A percentile compares a stretch with the other conserved stretches of the same genome.
Evolutionary conservation across 371 early-diverging fungal species (phyloP).

Genomic region (Apophysomyces elegans): DNA sequence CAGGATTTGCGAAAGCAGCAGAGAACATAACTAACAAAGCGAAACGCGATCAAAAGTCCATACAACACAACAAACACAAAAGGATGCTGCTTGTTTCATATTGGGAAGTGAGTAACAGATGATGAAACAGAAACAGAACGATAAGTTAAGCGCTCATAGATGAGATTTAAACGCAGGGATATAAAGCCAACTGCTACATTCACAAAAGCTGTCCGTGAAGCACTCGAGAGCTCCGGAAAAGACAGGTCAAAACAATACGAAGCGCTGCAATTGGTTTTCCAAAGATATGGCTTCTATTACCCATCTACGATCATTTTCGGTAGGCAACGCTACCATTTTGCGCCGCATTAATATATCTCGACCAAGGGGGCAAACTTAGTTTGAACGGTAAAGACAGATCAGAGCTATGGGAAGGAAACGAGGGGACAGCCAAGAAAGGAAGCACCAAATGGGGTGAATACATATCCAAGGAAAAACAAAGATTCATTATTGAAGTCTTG

Average conservation of each 20-base stretch:
- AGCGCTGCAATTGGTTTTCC: neutral
- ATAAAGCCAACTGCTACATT: neutral
- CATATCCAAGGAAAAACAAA: too few relatives aligned
- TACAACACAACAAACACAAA: too few relatives aligned
- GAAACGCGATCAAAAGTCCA: neutral
- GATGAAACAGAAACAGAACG: too few relatives aligned
- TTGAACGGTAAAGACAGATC: too few relatives aligned
- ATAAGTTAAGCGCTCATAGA: neutral
- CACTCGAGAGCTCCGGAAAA: neutral
- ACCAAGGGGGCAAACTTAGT: too few relatives aligned
- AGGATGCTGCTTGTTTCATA: too few relatives aligned
- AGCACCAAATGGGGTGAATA: too few relatives aligned
- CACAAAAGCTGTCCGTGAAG: neutral
- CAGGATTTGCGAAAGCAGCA: neutral
- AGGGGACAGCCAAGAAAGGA: too few relatives aligned
- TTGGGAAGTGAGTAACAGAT: too few relatives aligned
- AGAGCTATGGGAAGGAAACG: too few relatives aligned
- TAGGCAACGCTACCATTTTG: neutral
- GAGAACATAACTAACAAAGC: neutral
- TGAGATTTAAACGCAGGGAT: neutral
- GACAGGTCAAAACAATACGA: neutral
- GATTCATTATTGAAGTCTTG: too few relatives aligned
- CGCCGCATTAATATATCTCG: too few relatives aligned
- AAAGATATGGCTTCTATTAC: conserved; percentile 2
- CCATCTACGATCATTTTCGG: neutral